Base-by-base conservation (phyloP, 2,329 filamentous ascomycete species). In the Penicillium sp. region DNA sequence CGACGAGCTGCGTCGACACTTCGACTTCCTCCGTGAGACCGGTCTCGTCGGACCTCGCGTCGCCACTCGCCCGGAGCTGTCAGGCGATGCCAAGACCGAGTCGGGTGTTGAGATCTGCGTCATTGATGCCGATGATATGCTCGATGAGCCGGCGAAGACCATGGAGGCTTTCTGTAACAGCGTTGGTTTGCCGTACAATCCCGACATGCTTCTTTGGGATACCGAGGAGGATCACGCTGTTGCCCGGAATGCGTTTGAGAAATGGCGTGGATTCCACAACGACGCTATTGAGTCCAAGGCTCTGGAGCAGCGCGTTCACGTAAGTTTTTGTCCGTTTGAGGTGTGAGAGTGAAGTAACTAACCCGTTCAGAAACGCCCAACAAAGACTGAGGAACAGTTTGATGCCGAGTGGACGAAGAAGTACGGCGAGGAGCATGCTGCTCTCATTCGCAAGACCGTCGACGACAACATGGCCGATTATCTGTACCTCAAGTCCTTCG, bases 241-340 rank as follows among this genome's bases (percentile, higher is more conserved):
- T 58, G 93, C 92, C 3, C 81, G 83, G 62, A 81, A 85, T 59
- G 87, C 86, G 16, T 97, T 97, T 76, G 91, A 92, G 77, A 97
- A 99, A 79, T 97, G 94, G 94, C 89, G 87, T 63, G 94, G 94
- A 10, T 97, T 96, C 78, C 94, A 97, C 73, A 90, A 97, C 64
- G 94, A 97, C 79, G 94, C 92, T 13, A 90, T 97, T 65, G 81
- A 89, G 63, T 96, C 90, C 69, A 88, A 82, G 36, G 86, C 86
- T 58, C 78, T 99, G 67, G 88, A 87, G 70, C 85, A 90, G 4
- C 70, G 77, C 59, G 52, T 59, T 49, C 75, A 78, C 56, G 78
- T 80, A 71, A 70, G 76, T 58, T 55, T 48, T 16, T 10, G 8
- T 27, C 38, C 8, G 3, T 16, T 10, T 34, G 18, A 29, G 18